These are phyloP conservation scores for Penicillium turbatum DNA, from an alignment of 495 filamentous ascomycete species.

Conservation along the genomic window DNA sequence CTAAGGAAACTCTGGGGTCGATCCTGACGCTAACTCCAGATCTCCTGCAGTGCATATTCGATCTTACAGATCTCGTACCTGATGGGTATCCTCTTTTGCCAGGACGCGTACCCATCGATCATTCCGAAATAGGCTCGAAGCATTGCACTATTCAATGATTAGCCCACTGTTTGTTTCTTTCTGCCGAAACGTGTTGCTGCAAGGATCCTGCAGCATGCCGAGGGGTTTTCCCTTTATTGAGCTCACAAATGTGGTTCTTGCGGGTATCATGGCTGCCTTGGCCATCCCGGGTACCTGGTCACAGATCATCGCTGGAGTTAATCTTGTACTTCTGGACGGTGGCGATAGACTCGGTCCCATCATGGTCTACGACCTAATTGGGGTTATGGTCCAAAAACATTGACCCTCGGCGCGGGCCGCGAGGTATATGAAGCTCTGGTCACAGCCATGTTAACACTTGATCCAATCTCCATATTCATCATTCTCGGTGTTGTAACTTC, in stretches of 20 bases:
- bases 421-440: constrained; percentile 25
- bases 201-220: constrained; percentile 22
- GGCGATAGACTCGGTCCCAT: constrained; percentile 16
- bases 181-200: constrained; percentile 26
- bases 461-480: constrained; percentile 2
- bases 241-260: constrained; percentile 9
- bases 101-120: constrained; percentile 9
- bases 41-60: constrained; percentile 21
- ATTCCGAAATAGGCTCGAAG: neutral
- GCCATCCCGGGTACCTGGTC: constrained; percentile 16
- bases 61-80: constrained; percentile 20
- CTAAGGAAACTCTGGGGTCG: constrained; percentile 7
- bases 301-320: constrained; percentile 12
- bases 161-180: constrained; percentile 9
- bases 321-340: constrained; percentile 23
- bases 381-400: constrained; percentile 7
- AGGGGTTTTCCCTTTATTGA: constrained; percentile 5
- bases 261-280: constrained; percentile 11
- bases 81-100: neutral
- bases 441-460: neutral
- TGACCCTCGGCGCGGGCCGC: constrained; percentile 10
- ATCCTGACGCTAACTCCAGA: constrained; percentile 22
- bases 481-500: neutral
- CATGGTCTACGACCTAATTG: constrained; percentile 3
- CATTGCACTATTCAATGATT: neutral